phyloP scores from a whole-genome alignment of 177 flowering plant genomes.

The Vitis hybrid region DNA sequence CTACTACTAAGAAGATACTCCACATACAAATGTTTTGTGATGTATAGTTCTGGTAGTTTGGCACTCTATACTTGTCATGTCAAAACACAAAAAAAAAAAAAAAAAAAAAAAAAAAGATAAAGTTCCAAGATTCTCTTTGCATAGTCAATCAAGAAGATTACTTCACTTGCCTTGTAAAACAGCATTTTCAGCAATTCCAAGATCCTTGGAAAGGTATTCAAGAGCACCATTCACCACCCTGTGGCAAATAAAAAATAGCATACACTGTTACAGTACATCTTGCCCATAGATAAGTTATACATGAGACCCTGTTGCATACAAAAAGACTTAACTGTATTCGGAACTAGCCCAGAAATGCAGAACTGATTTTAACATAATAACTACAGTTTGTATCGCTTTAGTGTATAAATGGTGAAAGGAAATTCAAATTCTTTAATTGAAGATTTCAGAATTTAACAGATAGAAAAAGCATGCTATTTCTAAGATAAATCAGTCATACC shows the following conservation, averaged over 20 bases:
- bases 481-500: slow-evolving; percentile 45
- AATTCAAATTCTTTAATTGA: not conserved
- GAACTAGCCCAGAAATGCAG: not conserved
- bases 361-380: not conserved
- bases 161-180: slow-evolving; percentile 77
- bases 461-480: not conserved
- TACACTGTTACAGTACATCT: not conserved
- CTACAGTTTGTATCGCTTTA: not conserved
- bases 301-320: not conserved
- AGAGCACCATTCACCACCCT: slow-evolving; percentile 99
- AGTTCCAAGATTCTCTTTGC: not conserved
- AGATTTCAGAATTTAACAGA: not conserved
- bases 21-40: too few relatives aligned
- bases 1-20: too few relatives aligned
- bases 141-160: slow-evolving; percentile 1
- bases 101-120: too few relatives aligned
- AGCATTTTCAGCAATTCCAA: slow-evolving; percentile 81
- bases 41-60: too few relatives aligned
- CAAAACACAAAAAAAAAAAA: too few relatives aligned
- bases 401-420: not conserved
- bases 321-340: not conserved
- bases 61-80: too few relatives aligned
- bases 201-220: slow-evolving; percentile 91
- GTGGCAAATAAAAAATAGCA: slow-evolving; percentile 18
- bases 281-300: not conserved